A percentile compares a stretch with the other conserved stretches of the same genome.
These are phyloP conservation scores for Tetrapisispora iriomotensis DNA, from an alignment of 805 yeast genomes.

Conservation along the genomic window DNA sequence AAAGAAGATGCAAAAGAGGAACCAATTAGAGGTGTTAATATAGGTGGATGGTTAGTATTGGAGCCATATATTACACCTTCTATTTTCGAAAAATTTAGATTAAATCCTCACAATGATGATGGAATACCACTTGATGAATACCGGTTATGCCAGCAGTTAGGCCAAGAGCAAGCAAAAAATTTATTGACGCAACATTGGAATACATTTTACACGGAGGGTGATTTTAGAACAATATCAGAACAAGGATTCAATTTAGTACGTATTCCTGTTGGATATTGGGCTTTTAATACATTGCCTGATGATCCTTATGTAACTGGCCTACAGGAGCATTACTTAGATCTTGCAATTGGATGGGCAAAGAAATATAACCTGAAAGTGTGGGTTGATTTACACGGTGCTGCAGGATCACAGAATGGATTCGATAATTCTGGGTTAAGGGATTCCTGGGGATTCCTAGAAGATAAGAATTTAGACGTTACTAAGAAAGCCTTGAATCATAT, in stretches of 20 bases:
- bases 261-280: slow-evolving; percentile 93
- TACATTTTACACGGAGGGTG: slow-evolving; percentile 62
- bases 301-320: slow-evolving; percentile 80
- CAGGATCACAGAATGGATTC: slow-evolving; percentile 90
- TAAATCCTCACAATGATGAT: slow-evolving; percentile 3
- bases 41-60: slow-evolving; percentile 67
- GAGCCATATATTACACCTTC: slow-evolving; percentile 68
- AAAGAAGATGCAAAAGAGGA: too few species aligned
- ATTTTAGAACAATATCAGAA: slow-evolving; percentile 46
- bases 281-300: slow-evolving; percentile 45
- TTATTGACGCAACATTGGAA: slow-evolving; percentile 52
- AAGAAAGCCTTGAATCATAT: slow-evolving; percentile 44
- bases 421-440: slow-evolving; percentile 89
- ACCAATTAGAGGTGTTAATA: slow-evolving; percentile 36
- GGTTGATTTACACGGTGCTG: slow-evolving; percentile 89
- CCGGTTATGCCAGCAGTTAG: slow-evolving; percentile 40
- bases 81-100: slow-evolving; percentile 31
- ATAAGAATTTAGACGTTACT: slow-evolving; percentile 42
- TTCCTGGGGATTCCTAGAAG: slow-evolving; percentile 38
- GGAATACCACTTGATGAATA: slow-evolving; percentile 43
- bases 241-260: slow-evolving; percentile 74
- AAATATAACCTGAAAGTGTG: slow-evolving; percentile 59
- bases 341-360: slow-evolving; percentile 69
- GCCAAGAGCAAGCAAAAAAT: slow-evolving; percentile 35
- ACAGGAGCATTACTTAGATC: slow-evolving; percentile 57